These are phyloP conservation scores for Talaromyces proteolyticus DNA, from an alignment of 495 filamentous ascomycete species.

Conservation along the genomic window DNA sequence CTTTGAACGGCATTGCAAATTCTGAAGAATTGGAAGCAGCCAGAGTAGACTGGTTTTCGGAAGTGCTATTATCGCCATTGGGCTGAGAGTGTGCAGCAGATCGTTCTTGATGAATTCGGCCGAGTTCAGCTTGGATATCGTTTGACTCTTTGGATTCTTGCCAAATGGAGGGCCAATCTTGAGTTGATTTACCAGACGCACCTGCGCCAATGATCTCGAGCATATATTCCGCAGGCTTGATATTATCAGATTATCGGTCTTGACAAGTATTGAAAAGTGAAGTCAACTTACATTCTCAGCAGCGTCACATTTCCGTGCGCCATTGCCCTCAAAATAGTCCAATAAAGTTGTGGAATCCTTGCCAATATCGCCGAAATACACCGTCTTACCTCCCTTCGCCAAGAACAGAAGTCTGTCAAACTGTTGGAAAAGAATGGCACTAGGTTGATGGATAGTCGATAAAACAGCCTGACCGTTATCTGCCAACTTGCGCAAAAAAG, in stretches of 20 bases:
- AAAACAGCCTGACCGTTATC: constrained; percentile 87
- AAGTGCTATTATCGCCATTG: constrained; percentile 16
- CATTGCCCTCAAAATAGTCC: constrained; percentile 76
- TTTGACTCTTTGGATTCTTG: constrained; percentile 62
- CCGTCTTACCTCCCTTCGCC: constrained; percentile 71
- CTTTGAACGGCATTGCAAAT: constrained; percentile 45
- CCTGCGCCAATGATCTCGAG: constrained; percentile 89
- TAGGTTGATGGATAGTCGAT: constrained; percentile 95
- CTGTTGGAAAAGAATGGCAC: constrained; percentile 88
- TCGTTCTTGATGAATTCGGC: constrained; percentile 51
- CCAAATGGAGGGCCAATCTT: constrained; percentile 84
- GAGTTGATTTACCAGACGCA: constrained; percentile 67
- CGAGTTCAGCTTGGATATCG: constrained; percentile 58
- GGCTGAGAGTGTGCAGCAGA: constrained; percentile 10
- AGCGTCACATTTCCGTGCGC: constrained; percentile 61
- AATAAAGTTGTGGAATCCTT: constrained; percentile 67
- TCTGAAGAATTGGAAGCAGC: constrained; percentile 15
- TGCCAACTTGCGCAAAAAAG: constrained; percentile 80
- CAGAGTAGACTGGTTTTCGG: constrained; percentile 6
- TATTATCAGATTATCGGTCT: constrained; percentile 52
- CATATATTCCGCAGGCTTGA: constrained; percentile 97
- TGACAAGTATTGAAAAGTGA: not conserved
- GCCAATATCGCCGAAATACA: constrained; percentile 90
- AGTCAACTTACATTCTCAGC: constrained; percentile 42
- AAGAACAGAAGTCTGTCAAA: constrained; percentile 90